Percentiles rank a stretch among this genome's conserved stretches.
These are phyloP conservation scores for Leccinum subtestaceum DNA, from an alignment of 768 basidiomycete genomes.

Conservation along the genomic window DNA sequence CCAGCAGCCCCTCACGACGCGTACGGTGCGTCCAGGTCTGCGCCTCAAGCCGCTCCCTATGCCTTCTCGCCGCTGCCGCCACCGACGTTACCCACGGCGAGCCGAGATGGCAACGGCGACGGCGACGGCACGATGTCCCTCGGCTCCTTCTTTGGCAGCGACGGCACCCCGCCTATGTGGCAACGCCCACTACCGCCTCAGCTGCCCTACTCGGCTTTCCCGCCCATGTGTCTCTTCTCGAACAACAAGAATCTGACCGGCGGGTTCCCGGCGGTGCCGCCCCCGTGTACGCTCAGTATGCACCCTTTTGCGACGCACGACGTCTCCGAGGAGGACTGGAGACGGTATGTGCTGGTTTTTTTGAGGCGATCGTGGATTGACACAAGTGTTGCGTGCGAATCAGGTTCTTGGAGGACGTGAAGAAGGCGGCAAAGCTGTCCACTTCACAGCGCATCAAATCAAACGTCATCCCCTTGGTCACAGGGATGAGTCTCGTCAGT, in stretches of 20 bases:
- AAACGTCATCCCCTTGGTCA: constrained; percentile 31
- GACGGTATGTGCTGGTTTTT: constrained; percentile 27
- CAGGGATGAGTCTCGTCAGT: constrained; percentile 29
- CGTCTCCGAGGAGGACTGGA: constrained; percentile 50
- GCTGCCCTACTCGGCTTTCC: constrained; percentile 23
- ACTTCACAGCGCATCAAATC: constrained; percentile 33
- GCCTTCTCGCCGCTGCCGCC: neutral
- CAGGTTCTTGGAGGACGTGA: constrained; percentile 40
- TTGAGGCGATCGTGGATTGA: neutral
- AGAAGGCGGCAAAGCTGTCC: constrained; percentile 34
- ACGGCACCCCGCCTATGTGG: constrained; percentile 28
- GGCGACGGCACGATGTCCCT: constrained; percentile 15
- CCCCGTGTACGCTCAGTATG: constrained; percentile 35
- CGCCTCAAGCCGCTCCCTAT: neutral
- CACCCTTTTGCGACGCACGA: constrained; percentile 56
- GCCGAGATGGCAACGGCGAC: neutral
- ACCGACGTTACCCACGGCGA: neutral
- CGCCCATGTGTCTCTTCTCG: constrained; percentile 31
- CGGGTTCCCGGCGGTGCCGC: constrained; percentile 45
- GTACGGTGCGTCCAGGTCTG: neutral
- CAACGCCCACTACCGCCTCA: constrained; percentile 16
- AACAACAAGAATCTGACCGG: constrained; percentile 29
- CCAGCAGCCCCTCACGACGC: neutral
- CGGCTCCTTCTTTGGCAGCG: constrained; percentile 27
- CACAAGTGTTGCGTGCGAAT: neutral